Conservation (phyloP, 2,329 filamentous ascomycete genomes). For the Exutisphaerella laricina region DNA sequence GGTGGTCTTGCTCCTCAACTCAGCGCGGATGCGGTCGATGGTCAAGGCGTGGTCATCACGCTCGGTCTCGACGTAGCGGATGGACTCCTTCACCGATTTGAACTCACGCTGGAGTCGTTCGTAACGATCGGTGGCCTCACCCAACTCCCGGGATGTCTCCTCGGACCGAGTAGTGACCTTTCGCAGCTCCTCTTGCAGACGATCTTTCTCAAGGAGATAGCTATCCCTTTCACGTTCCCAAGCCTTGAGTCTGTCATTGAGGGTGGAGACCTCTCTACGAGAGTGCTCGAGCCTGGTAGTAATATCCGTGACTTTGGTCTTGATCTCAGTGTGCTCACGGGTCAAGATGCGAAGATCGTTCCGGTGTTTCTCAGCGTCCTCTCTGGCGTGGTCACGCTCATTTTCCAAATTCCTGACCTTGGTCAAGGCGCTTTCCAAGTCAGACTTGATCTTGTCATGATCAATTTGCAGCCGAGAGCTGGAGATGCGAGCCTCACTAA, state of each 20-base stretch:
- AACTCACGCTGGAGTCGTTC: slow-evolving; percentile 25
- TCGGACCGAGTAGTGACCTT: slow-evolving; percentile 22
- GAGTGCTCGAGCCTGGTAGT: slow-evolving; percentile 22
- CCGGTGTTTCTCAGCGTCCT: slow-evolving; percentile 27
- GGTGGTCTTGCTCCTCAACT: slow-evolving; percentile 25
- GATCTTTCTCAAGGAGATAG: slow-evolving; percentile 26
- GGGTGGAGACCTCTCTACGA: slow-evolving; percentile 24
- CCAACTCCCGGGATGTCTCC: slow-evolving; percentile 24
- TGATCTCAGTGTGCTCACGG: slow-evolving; percentile 29
- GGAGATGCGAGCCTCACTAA: slow-evolving; percentile 21
- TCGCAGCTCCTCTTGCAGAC: slow-evolving; percentile 28
- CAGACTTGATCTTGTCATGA: slow-evolving; percentile 23
- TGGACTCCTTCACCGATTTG: slow-evolving; percentile 23
- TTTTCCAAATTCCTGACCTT: slow-evolving; percentile 21
- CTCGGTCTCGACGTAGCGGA: slow-evolving; percentile 27
- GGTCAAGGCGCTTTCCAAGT: slow-evolving; percentile 22
- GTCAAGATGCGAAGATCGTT: slow-evolving; percentile 24
- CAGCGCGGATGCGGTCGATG: slow-evolving; percentile 26
- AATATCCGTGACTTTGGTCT: slow-evolving; percentile 24
- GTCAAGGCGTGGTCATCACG: slow-evolving; percentile 28
- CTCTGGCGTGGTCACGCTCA: slow-evolving; percentile 26
- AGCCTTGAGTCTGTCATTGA: slow-evolving; percentile 25
- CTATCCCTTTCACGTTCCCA: slow-evolving; percentile 27
- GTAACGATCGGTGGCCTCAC: slow-evolving; percentile 24
- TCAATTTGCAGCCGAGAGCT: slow-evolving; percentile 23